Evolutionary conservation across 2,329 filamentous ascomycete genomes (phyloP).

Genomic region (Graphilbum fragrans): DNA sequence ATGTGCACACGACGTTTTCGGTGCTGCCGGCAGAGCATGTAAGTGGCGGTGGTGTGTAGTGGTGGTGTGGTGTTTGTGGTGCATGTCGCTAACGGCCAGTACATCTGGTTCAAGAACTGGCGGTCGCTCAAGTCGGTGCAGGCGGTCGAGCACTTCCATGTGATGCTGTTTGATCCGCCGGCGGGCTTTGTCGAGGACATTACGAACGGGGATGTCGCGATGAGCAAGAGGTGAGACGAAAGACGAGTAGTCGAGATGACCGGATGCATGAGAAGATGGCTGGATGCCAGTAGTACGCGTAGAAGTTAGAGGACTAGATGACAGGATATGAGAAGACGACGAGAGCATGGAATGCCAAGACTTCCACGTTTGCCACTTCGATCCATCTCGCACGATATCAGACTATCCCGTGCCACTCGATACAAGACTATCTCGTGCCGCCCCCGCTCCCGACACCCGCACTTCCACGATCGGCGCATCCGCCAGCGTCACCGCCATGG

Average conservation of each 20-base stretch:
- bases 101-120: conserved; percentile 86
- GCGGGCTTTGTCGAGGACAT: conserved; percentile 54
- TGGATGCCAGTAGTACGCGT: too few relatives aligned
- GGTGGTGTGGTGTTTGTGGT: background rate
- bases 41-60: background rate
- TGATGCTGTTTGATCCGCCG: conserved; percentile 76
- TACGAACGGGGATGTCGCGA: conserved; percentile 62
- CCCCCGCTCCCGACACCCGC: conserved; percentile 9
- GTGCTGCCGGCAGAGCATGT: conserved; percentile 22
- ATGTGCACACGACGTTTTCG: conserved; percentile 56
- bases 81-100: conserved; percentile 13
- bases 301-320: background rate
- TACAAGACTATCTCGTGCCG: background rate
- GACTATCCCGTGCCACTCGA: too few relatives aligned
- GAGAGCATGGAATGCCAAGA: too few relatives aligned
- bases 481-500: conserved; percentile 59
- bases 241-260: background rate
- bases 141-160: conserved; percentile 86
- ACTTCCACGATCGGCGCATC: conserved; percentile 60
- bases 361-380: too few relatives aligned
- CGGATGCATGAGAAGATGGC: conserved; percentile 7
- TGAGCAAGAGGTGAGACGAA: conserved; percentile 31
- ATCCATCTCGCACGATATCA: too few relatives aligned
- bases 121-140: conserved; percentile 70
- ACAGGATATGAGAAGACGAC: background rate